A percentile compares a stretch with the other conserved stretches of the same genome.
These are phyloP conservation scores for Ceratocystis smalleyi DNA, from an alignment of 2,329 filamentous ascomycete genomes.

Conservation along the genomic window DNA sequence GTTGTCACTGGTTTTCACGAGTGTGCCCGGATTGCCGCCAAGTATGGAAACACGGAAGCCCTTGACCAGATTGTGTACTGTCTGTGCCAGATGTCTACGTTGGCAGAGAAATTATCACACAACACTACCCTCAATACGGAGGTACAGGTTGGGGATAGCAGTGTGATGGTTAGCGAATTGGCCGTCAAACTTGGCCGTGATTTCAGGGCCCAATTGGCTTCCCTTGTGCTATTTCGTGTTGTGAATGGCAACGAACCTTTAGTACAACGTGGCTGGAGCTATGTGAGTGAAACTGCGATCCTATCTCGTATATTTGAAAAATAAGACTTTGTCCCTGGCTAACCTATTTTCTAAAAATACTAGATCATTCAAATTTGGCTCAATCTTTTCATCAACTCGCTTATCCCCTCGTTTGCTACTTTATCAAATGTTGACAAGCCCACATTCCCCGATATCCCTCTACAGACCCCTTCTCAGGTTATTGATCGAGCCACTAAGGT, in stretches of 20 bases:
- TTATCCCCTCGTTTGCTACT: constrained; percentile 67
- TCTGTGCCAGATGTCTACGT: constrained; percentile 75
- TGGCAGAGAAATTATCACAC: constrained; percentile 59
- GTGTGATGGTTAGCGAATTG: constrained; percentile 96
- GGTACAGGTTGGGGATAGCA: constrained; percentile 79
- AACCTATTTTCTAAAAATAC: constrained; percentile 25
- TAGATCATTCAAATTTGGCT: constrained; percentile 82
- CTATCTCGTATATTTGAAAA: not conserved
- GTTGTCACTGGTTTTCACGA: constrained; percentile 93
- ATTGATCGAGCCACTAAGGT: constrained; percentile 73
- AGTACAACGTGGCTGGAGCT: constrained; percentile 61
- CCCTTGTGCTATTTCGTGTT: constrained; percentile 86
- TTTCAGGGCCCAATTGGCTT: constrained; percentile 84
- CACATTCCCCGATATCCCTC: constrained; percentile 58
- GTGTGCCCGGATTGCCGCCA: constrained; percentile 80
- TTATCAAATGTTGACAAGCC: constrained; percentile 24
- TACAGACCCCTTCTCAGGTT: constrained; percentile 81
- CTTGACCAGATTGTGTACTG: constrained; percentile 88
- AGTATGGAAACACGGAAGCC: constrained; percentile 67
- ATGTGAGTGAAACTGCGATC: constrained; percentile 38
- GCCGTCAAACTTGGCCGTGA: constrained; percentile 91
- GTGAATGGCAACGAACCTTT: constrained; percentile 70
- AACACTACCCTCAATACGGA: constrained; percentile 89
- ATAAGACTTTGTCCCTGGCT: not conserved
- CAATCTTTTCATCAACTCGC: constrained; percentile 89